Evolutionary conservation across 148 eudicot species (phyloP), one percentile per base, ranked within the genome.

Genomic region (Nyssa sinensis): DNA sequence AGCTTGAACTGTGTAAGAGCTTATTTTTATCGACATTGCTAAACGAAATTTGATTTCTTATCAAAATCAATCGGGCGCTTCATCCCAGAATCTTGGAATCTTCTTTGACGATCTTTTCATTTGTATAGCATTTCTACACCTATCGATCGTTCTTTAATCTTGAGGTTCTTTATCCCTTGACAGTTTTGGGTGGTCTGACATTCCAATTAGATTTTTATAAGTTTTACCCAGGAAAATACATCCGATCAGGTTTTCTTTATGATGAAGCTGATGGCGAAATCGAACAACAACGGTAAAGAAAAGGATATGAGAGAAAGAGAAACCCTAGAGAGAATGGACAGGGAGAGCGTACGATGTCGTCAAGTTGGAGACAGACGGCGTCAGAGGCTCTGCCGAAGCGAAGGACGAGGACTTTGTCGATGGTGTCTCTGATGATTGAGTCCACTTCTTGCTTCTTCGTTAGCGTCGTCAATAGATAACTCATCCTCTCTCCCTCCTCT

Each of bases 341-440:
- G 28, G 30, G 16, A 30, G 28, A 73, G 51, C 77, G 1, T 87
- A 92, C 98, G 84, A 92, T 77, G 86, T 92, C 93, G 71, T 94
- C 97, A 25, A 94, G 97, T 32, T 87, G 97, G 73, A 92, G 97
- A 71, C 87, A 92, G 69, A 84, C 71, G 79, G 88, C 39, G 61
- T 94, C 98, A 44, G 89, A 81, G 68, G 91, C 41, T 19, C 87
- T 85, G 75, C 98, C 97, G 75, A 94, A 92, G 14, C 98, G 96
- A 64, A 94, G 96, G 76, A 94, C 98, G 61, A 94, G 91, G 30
- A 94, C 86, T 77, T 90, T 89, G 77, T 94, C 98, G 37, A 94
- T 78, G 69, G 97, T 94, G 81, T 94, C 94, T 86, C 96, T 84
- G 75, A 94, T 94, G 9, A 88, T 75, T 16, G 80, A n/a, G 69